Evolutionary conservation across 331 rosid genomes (phyloP).

Genomic region (Prunus yedoensis): DNA sequence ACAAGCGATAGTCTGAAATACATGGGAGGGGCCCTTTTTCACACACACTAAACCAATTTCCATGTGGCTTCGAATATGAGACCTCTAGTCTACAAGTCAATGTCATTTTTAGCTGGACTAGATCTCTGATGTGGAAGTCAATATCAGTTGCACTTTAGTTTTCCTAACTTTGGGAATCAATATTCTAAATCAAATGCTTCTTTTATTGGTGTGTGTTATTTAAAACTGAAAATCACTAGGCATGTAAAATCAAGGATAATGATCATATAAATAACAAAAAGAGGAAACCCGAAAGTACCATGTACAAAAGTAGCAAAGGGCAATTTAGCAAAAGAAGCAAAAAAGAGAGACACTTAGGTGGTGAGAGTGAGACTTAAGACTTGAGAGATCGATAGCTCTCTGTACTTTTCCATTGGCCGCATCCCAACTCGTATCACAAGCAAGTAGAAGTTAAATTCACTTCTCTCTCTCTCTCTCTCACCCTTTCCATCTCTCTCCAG

Average conservation of each 20-base stretch:
- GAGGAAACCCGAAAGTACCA: no score
- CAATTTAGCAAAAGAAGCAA: not conserved
- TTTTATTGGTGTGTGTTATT: no score
- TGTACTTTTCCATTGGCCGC: conserved; percentile 27
- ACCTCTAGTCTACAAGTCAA: no score
- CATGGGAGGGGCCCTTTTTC: accelerated
- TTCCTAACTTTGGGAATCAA: no score
- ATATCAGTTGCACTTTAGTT: no score
- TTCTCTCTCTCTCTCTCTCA: not conserved
- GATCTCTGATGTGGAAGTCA: no score
- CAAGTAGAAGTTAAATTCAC: conserved; percentile 17
- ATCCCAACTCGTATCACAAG: conserved; percentile 1
- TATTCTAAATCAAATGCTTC: no score
- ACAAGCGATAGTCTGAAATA: no score
- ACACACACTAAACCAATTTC: no score
- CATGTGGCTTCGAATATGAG: no score
- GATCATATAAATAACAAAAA: not conserved
- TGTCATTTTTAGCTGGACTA: accelerated
- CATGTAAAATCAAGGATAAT: not conserved
- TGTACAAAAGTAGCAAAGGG: not conserved
- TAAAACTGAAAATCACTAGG: no score
- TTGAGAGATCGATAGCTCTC: conserved; percentile 23
- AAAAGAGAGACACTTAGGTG: not conserved
- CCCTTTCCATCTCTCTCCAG: conserved; percentile 18
- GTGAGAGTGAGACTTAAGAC: not conserved